phyloP scores from a whole-genome alignment of 2,329 filamentous ascomycete genomes.

The Ophiostoma montium region DNA sequence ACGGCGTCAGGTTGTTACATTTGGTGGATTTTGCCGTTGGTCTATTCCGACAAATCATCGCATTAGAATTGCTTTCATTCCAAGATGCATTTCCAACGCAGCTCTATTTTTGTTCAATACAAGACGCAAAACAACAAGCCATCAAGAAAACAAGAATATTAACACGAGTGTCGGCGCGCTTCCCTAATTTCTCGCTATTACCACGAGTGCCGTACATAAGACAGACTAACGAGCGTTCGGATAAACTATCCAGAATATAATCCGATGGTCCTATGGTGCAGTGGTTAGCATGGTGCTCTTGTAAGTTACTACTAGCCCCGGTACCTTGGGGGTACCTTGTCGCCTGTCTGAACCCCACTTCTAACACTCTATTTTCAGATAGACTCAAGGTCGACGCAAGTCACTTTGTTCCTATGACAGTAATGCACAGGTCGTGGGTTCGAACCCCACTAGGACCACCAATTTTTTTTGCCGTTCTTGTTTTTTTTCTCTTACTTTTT shows the following conservation, averaged over 20 bases:
- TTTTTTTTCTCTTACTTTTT: neutral
- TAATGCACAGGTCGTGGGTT: conserved; percentile 17
- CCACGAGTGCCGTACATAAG: neutral
- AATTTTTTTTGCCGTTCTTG: conserved; percentile 5
- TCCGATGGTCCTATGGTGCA: conserved; percentile 16
- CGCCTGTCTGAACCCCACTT: neutral
- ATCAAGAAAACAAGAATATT: too few relatives aligned
- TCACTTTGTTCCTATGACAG: conserved; percentile 14
- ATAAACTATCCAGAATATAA: conserved; percentile 12
- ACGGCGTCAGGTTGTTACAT: too few relatives aligned
- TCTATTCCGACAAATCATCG: too few relatives aligned
- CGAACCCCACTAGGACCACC: conserved; percentile 16
- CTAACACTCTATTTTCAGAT: conserved; percentile 12
- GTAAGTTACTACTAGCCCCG: conserved; percentile 8
- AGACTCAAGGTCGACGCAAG: conserved; percentile 11
- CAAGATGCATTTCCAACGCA: too few relatives aligned
- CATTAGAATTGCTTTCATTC: too few relatives aligned
- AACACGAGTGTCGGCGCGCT: too few relatives aligned
- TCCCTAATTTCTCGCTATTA: neutral
- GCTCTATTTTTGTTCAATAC: too few relatives aligned
- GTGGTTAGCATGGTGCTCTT: conserved; percentile 18
- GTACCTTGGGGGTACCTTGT: neutral
- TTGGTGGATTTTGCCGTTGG: too few relatives aligned
- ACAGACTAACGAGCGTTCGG: neutral
- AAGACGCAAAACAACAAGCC: too few relatives aligned